Percentiles rank a stretch among this genome's conserved stretches.
Conservation (phyloP, 176 grass and related monocot genomes). For the sorghum (Sorghum bicolor) region Sorghum_bicolor_NCBIv3 NC_012872.2:66916001-66916500, state of each 20-base stretch:
- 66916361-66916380: background rate
- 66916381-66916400: background rate
- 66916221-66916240: constrained; percentile 49
- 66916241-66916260: constrained; percentile 96
- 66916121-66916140: background rate
- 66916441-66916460: background rate
- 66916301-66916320: constrained; percentile 17
- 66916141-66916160: background rate
- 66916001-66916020: background rate
- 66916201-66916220: constrained; percentile 30
- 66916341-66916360: background rate
- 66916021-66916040: background rate
- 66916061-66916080: background rate
- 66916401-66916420: background rate
- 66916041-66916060: background rate
- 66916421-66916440: background rate
- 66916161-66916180: background rate
- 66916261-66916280: constrained; percentile 99
- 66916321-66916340: constrained; percentile 19
- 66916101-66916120: background rate
- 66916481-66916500: background rate
- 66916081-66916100: background rate
- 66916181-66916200: background rate
- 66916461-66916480: background rate
- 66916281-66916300: constrained; percentile 99